Conservation (phyloP, 768 basidiomycete species). For the Kwoniella botswanensis region DNA sequence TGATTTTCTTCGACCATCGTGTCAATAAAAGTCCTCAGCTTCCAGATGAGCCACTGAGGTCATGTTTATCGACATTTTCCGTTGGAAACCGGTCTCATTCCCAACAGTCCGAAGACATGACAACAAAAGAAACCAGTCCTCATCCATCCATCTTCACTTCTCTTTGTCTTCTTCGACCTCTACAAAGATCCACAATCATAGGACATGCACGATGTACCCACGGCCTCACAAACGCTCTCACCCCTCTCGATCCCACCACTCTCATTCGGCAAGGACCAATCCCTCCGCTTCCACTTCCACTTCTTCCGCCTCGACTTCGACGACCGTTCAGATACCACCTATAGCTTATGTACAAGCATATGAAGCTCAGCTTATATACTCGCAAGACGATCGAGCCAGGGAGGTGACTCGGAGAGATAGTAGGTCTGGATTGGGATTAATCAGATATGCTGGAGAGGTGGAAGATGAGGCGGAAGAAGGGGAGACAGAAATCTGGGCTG, state of each 20-base stretch:
- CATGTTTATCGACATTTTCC: not conserved
- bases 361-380: conserved; percentile 72
- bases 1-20: no score
- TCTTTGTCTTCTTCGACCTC: not conserved
- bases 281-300: conserved; percentile 1
- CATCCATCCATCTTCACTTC: not conserved
- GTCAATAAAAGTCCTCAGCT: no score
- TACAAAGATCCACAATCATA: not conserved
- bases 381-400: conserved; percentile 53
- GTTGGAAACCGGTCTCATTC: not conserved
- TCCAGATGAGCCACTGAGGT: no score
- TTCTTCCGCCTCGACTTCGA: not conserved
- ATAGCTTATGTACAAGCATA: conserved; percentile 66
- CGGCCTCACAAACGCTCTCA: not conserved
- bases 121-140: not conserved
- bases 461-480: conserved; percentile 53
- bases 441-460: conserved; percentile 32
- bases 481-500: conserved; percentile 68
- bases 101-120: not conserved
- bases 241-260: not conserved
- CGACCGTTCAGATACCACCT: conserved; percentile 12
- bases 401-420: conserved; percentile 5
- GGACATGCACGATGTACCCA: not conserved
- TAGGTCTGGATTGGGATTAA: conserved; percentile 10
- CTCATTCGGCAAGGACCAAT: conserved; percentile 2